Percentiles rank a stretch among this genome's conserved stretches.
Conservation (phyloP, 192 early-diverging fungal species). For the Dimargaris verticillata region DNA sequence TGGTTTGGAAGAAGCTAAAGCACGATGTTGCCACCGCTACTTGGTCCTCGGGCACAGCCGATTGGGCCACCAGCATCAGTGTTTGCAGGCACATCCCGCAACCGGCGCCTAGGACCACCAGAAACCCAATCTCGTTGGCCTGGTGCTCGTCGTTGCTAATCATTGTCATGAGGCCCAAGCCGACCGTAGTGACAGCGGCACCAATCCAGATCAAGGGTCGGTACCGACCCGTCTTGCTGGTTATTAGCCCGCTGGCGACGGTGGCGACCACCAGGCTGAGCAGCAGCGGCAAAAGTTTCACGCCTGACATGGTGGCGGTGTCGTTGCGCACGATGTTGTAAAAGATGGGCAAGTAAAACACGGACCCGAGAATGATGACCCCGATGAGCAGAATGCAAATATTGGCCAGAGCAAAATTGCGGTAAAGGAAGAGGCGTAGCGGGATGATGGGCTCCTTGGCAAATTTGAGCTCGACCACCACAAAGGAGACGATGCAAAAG, state of each 20-base stretch:
- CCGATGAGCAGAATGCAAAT: constrained; percentile 11
- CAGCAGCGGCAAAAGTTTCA: constrained; percentile 62
- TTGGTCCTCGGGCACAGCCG: constrained; percentile 33
- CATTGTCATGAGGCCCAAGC: constrained; percentile 37
- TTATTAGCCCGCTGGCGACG: constrained; percentile 43
- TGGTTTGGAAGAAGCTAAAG: constrained; percentile 42
- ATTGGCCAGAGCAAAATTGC: constrained; percentile 18
- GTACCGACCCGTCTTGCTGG: constrained; percentile 40
- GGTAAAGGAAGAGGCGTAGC: constrained; percentile 32
- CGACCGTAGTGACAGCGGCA: constrained; percentile 33
- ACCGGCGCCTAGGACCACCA: constrained; percentile 57
- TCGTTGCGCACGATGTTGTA: constrained; percentile 51
- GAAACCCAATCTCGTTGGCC: constrained; percentile 37
- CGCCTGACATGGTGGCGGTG: constrained; percentile 46
- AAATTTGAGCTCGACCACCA: constrained; percentile 22
- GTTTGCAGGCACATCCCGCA: constrained; percentile 56
- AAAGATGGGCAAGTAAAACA: constrained; percentile 47
- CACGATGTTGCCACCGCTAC: constrained; percentile 49
- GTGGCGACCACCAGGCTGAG: constrained; percentile 35
- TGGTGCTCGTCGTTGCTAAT: constrained; percentile 24
- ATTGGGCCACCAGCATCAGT: constrained; percentile 49
- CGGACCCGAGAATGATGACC: constrained; percentile 14
- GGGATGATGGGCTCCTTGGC: constrained; percentile 45
- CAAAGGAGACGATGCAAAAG: constrained; percentile 19
- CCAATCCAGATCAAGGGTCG: constrained; percentile 46